Evolutionary conservation across 2,329 filamentous ascomycete genomes (phyloP).

Genomic region (Tricladium varicosporioides): DNA sequence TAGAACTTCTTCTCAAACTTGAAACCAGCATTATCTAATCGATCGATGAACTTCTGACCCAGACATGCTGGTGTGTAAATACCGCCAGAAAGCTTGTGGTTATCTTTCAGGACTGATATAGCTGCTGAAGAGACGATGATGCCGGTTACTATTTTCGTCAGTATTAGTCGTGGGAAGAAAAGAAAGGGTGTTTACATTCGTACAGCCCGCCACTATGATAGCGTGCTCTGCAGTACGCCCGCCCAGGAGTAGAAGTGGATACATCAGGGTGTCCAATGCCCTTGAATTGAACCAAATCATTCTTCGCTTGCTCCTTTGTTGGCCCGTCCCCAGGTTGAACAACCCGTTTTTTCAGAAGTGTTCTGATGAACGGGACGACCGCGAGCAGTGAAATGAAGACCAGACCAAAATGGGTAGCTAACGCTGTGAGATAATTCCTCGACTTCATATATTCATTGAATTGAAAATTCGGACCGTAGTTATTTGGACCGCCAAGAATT

Average conservation of each 20-base stretch:
- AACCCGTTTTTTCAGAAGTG: conserved; percentile 43
- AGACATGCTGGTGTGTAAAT: conserved; percentile 71
- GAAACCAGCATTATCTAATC: conserved; percentile 59
- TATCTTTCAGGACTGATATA: conserved; percentile 61
- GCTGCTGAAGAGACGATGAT: conserved; percentile 63
- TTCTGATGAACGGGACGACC: conserved; percentile 37
- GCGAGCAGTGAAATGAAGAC: conserved; percentile 42
- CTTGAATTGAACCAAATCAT: conserved; percentile 61
- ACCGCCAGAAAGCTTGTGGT: conserved; percentile 59
- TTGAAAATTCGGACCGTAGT: conserved; percentile 61
- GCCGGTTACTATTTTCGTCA: conserved; percentile 55
- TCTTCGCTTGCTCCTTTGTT: conserved; percentile 49
- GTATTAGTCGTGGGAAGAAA: neutral
- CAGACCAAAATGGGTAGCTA: conserved; percentile 49
- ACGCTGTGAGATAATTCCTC: conserved; percentile 48
- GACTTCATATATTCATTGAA: conserved; percentile 54
- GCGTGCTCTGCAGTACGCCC: conserved; percentile 52
- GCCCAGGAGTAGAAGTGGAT: conserved; percentile 33
- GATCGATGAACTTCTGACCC: conserved; percentile 64
- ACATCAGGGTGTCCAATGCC: conserved; percentile 62
- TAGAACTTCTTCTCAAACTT: conserved; percentile 56
- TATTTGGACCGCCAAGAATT: conserved; percentile 44
- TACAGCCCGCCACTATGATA: conserved; percentile 61
- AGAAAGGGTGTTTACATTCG: conserved; percentile 46
- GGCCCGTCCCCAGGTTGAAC: conserved; percentile 56